Evolutionary conservation across 1,284 basidiomycete genomes (phyloP).

Genomic region (Leccinum solheimii): DNA sequence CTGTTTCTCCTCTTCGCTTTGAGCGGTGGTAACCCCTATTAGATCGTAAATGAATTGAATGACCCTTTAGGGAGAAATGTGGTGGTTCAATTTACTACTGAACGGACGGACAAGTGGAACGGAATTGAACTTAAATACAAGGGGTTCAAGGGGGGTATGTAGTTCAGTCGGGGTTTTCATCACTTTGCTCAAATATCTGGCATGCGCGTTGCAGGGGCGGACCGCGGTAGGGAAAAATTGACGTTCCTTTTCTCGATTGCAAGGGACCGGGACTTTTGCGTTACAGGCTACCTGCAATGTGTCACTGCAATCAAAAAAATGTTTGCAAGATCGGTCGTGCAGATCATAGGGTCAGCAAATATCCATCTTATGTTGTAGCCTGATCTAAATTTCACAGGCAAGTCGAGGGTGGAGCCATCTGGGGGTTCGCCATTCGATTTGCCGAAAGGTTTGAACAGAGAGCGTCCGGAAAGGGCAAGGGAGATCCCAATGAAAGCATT

Average conservation of each 20-base stretch:
- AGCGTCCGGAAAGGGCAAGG: conserved; percentile 5
- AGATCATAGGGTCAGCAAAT: conserved; percentile 21
- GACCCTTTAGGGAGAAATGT: conserved; percentile 18
- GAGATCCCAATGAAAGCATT: not conserved
- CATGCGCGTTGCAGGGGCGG: conserved; percentile 17
- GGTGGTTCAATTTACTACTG: conserved; percentile 25
- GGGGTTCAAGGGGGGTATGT: conserved; percentile 29
- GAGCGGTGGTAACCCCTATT: not conserved
- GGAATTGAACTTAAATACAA: conserved; percentile 14
- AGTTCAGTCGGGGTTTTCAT: not conserved
- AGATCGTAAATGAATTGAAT: conserved; percentile 27
- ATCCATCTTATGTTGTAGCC: not conserved
- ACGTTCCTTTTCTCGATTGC: conserved; percentile 27
- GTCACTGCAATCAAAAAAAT: conserved; percentile 13
- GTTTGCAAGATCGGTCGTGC: not conserved
- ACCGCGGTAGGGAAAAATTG: conserved; percentile 10
- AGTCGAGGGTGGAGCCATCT: conserved; percentile 16
- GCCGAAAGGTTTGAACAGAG: conserved; percentile 24
- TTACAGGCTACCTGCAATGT: conserved; percentile 28
- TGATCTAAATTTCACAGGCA: conserved; percentile 18
- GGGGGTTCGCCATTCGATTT: not conserved
- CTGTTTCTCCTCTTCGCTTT: not conserved
- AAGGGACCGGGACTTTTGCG: conserved; percentile 15
- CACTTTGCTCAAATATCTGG: not conserved
- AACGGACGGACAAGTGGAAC: conserved; percentile 10